A percentile compares a stretch with the other conserved stretches of the same genome.
phyloP scores from a whole-genome alignment of 768 basidiomycete species.

The Leccinum pellstonianum region DNA sequence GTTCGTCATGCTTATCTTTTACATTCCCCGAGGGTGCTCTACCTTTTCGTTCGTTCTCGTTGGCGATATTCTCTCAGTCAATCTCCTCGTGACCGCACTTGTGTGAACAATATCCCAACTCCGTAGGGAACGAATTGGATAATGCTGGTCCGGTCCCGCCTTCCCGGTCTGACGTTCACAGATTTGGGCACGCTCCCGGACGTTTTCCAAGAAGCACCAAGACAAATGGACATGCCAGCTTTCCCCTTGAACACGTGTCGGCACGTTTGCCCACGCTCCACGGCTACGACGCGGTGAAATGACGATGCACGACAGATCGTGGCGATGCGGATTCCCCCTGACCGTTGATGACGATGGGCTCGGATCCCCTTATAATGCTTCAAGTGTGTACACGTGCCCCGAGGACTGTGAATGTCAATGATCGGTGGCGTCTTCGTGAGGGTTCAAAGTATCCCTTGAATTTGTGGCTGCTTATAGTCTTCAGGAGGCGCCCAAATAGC shows the following conservation, averaged over 20 bases:
- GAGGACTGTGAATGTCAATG: not conserved
- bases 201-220: not conserved
- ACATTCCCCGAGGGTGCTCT: not conserved
- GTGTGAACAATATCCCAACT: not conserved
- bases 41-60: not conserved
- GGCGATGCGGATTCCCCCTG: not conserved
- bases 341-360: not conserved
- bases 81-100: not conserved
- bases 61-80: not conserved
- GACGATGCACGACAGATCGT: not conserved
- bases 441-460: not conserved
- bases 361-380: not conserved
- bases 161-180: not conserved
- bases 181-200: not conserved
- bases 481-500: not conserved
- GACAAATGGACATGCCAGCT: not conserved
- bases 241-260: not conserved
- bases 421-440: not conserved
- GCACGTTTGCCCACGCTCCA: not conserved
- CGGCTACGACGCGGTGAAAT: not conserved
- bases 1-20: not conserved
- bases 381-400: not conserved
- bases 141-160: not conserved
- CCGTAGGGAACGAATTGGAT: not conserved
- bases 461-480: not conserved